Conservation (phyloP, 306 rosid species). For the Acacia confusa region DNA sequence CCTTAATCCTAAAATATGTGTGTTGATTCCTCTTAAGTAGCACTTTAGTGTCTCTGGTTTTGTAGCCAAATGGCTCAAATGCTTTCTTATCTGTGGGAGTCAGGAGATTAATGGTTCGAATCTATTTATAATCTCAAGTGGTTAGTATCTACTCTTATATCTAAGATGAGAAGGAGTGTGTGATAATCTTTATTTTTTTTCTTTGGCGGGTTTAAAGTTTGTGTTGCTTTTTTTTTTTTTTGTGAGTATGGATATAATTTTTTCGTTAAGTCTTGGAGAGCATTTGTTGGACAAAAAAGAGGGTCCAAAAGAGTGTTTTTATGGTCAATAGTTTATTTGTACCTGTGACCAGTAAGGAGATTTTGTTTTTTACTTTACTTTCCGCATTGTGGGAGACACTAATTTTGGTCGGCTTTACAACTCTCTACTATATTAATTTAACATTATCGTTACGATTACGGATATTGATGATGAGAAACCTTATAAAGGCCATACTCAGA, state of each 20-base stretch:
- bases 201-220: not conserved
- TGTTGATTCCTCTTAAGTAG: too few relatives aligned
- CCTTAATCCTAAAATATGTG: too few relatives aligned
- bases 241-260: not conserved
- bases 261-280: not conserved
- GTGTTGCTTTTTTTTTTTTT: not conserved
- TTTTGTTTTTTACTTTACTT: not conserved
- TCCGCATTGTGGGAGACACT: not conserved
- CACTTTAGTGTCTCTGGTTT: too few relatives aligned
- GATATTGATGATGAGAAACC: not conserved
- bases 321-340: not conserved
- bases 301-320: not conserved
- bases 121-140: too few relatives aligned
- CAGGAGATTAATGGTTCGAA: too few relatives aligned
- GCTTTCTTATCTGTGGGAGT: too few relatives aligned
- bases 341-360: not conserved
- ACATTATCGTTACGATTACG: conserved; percentile 9
- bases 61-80: too few relatives aligned
- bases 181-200: not conserved
- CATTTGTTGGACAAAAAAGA: not conserved
- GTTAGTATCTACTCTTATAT: too few relatives aligned
- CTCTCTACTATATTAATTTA: conserved; percentile 5
- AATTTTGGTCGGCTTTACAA: conserved; percentile 19
- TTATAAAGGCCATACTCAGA: not conserved
- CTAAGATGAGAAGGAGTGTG: too few relatives aligned